Evolutionary conservation across 2,329 filamentous ascomycete genomes (phyloP).

Genomic region (Colletotrichum abscissum): DNA sequence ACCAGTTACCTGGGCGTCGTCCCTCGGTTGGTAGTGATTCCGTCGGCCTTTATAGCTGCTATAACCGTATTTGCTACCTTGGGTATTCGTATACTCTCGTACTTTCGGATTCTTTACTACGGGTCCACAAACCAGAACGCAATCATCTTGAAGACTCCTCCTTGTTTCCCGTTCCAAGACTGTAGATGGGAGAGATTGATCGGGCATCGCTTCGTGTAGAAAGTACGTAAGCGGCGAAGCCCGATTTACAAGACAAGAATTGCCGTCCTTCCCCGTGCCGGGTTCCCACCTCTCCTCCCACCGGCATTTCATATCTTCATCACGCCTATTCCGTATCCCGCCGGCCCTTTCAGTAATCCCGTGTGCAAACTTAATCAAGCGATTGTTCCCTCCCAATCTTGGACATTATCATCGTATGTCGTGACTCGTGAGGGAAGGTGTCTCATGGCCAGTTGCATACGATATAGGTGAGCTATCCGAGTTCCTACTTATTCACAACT

Average conservation of each 20-base stretch:
- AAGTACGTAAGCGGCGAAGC: not conserved
- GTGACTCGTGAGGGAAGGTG: no score
- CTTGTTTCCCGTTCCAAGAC: not conserved
- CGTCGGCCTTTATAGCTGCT: no score
- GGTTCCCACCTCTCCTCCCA: not conserved
- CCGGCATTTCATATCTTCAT: not conserved
- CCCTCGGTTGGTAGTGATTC: no score
- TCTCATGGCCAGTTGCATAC: no score
- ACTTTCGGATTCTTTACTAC: not conserved
- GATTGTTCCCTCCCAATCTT: not conserved
- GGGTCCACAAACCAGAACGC: not conserved
- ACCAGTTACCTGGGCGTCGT: no score
- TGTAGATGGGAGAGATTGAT: not conserved
- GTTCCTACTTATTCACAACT: no score
- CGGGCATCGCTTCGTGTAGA: not conserved
- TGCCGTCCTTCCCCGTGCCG: not conserved
- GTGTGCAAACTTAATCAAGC: not conserved
- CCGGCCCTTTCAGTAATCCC: not conserved
- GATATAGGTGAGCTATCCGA: no score
- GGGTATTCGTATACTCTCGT: not conserved
- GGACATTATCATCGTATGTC: not conserved
- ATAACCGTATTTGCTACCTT: no score
- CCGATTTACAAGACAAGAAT: not conserved
- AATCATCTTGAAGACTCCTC: no score
- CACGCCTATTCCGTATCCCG: not conserved